These are phyloP conservation scores for Wickerhamiella domercqiae DNA, from an alignment of 805 yeast species.

Conservation along the genomic window DNA sequence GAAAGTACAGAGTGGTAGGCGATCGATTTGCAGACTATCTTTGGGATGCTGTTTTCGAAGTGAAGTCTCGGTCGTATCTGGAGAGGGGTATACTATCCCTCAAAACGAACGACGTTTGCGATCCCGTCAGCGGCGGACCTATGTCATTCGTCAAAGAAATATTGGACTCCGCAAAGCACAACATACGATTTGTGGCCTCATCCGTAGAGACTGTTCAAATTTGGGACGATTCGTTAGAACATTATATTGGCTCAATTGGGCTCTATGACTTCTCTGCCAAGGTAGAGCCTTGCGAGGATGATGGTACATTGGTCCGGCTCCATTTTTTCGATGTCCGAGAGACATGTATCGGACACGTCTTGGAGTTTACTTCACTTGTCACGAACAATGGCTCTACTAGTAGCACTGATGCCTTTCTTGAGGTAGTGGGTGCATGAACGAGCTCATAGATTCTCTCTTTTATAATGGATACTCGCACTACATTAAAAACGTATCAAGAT, in stretches of 20 bases:
- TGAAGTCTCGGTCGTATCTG: slow-evolving; percentile 10
- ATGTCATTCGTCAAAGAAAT: slow-evolving; percentile 13
- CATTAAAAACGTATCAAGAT: no score
- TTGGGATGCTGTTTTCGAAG: slow-evolving; percentile 13
- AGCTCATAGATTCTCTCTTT: no score
- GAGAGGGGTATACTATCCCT: slow-evolving; percentile 8
- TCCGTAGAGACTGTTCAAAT: slow-evolving; percentile 2
- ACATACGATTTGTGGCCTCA: slow-evolving; percentile 8
- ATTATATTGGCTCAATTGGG: slow-evolving; percentile 4
- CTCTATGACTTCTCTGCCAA: background rate
- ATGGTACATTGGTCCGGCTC: slow-evolving; percentile 2
- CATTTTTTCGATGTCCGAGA: slow-evolving; percentile 8
- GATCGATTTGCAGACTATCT: slow-evolving; percentile 5
- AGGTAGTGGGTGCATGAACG: no score
- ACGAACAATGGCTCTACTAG: background rate
- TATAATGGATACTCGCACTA: no score
- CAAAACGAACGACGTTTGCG: slow-evolving; percentile 12
- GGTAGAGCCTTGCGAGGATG: no score
- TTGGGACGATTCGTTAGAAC: slow-evolving; percentile 12
- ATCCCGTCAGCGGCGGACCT: slow-evolving; percentile 2
- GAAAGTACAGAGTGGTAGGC: slow-evolving; percentile 3
- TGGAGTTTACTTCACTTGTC: slow-evolving; percentile 6
- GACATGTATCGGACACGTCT: slow-evolving; percentile 9
- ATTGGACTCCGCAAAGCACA: slow-evolving; percentile 2
- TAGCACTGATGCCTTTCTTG: background rate